phyloP scores from a whole-genome alignment of 2,329 filamentous ascomycete genomes.

The Fusarium xylarioides region DNA sequence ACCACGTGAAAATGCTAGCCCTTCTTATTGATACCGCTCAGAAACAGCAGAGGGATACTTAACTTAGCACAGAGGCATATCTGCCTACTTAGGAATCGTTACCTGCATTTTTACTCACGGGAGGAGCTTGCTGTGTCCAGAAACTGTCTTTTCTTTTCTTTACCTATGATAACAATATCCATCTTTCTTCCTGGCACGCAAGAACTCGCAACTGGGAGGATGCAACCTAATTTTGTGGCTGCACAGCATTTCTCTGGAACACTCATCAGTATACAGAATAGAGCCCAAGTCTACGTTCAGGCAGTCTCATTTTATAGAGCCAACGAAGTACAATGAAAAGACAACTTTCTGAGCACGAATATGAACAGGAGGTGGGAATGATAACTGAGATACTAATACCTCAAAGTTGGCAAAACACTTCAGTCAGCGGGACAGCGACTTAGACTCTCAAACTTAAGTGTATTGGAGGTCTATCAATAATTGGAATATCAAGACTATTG shows the following conservation, averaged over 20 bases:
- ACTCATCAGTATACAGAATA: background rate
- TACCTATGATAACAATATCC: background rate
- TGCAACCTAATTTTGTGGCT: background rate
- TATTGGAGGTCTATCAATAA: background rate
- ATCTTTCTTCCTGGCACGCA: background rate
- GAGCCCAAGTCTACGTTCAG: background rate
- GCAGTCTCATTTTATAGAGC: background rate
- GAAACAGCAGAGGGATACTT: background rate
- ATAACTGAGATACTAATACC: background rate
- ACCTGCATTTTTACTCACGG: background rate
- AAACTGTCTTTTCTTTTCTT: background rate
- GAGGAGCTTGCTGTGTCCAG: background rate
- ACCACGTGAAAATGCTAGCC: constrained; percentile 3
- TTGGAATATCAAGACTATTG: background rate
- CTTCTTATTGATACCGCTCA: background rate
- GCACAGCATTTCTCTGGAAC: background rate
- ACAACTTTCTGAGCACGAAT: background rate
- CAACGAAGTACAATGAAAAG: background rate
- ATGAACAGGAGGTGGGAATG: background rate
- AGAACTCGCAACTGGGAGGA: background rate
- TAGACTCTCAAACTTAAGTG: background rate
- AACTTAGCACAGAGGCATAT: background rate
- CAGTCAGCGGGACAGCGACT: background rate
- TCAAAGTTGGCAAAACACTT: background rate
- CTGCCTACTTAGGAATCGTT: background rate